A percentile compares a stretch with the other conserved stretches of the same genome.
phyloP scores from a whole-genome alignment of 306 rosid genomes.

The Dalbergia oliveri region DNA sequence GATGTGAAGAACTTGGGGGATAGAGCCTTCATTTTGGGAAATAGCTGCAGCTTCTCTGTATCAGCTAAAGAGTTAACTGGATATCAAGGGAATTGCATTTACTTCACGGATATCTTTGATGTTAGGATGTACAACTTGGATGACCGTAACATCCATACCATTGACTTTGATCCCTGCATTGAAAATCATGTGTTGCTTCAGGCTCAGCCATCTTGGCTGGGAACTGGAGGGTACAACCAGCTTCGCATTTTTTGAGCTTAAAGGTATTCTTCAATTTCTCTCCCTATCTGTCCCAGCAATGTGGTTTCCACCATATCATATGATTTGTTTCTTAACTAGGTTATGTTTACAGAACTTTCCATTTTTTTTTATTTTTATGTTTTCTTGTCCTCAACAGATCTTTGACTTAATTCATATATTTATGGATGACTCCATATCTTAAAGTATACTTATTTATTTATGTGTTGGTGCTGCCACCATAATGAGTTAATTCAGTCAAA shows the following conservation, averaged over 20 bases:
- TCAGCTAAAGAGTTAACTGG: constrained; percentile 44
- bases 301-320: not conserved
- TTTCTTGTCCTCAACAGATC: not conserved
- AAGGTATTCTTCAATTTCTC: constrained; percentile 25
- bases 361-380: too few species aligned
- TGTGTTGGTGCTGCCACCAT: not conserved
- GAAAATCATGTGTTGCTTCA: constrained; percentile 50
- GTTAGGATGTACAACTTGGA: constrained; percentile 55
- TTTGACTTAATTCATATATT: not conserved
- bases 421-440: not conserved
- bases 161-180: constrained; percentile 41
- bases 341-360: not conserved
- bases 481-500: constrained; percentile 23
- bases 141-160: constrained; percentile 43
- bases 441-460: too few species aligned
- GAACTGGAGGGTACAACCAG: constrained; percentile 9
- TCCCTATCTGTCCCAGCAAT: not conserved
- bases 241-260: not conserved
- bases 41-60: constrained; percentile 51
- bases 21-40: constrained; percentile 52
- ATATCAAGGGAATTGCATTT: constrained; percentile 54
- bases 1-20: constrained; percentile 55
- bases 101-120: constrained; percentile 48
- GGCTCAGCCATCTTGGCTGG: constrained; percentile 34
- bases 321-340: not conserved